Conservation (phyloP, 2,329 filamentous ascomycete genomes). For the Fusarium veterinarium region DNA sequence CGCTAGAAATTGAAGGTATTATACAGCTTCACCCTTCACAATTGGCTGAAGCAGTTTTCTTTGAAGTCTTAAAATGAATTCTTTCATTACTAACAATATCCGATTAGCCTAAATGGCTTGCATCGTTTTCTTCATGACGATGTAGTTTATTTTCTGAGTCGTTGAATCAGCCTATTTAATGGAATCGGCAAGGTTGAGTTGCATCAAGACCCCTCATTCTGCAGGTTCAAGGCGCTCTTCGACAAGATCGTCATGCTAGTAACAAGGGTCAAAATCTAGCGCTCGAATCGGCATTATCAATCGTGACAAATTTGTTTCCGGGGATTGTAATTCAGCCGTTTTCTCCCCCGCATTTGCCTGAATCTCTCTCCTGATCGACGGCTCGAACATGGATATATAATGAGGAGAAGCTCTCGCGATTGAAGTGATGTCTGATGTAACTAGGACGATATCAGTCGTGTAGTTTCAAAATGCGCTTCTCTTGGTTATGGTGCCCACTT, state of each 20-base stretch:
- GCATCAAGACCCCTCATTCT: slow-evolving; percentile 4
- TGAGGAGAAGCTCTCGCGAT: no score
- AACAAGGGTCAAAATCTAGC: slow-evolving; percentile 6
- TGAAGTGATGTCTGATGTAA: no score
- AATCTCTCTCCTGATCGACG: background rate
- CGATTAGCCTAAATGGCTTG: slow-evolving; percentile 14
- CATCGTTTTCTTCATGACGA: background rate
- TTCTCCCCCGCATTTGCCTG: slow-evolving; percentile 11
- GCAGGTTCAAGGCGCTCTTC: background rate
- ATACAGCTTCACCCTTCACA: accelerated
- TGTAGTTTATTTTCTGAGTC: background rate
- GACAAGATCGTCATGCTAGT: slow-evolving; percentile 10
- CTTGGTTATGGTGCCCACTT: background rate
- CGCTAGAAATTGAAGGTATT: accelerated
- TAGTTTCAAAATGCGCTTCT: background rate
- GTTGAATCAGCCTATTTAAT: slow-evolving; percentile 15
- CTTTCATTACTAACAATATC: no score
- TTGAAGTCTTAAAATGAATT: no score
- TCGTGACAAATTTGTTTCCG: background rate
- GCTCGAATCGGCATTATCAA: slow-evolving; percentile 12
- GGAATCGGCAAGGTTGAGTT: background rate
- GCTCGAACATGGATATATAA: background rate
- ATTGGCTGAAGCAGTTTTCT: background rate
- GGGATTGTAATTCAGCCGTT: background rate
- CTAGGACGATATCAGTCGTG: background rate